Conservation (phyloP, 345 rosid species). For the Viola odorata region DNA sequence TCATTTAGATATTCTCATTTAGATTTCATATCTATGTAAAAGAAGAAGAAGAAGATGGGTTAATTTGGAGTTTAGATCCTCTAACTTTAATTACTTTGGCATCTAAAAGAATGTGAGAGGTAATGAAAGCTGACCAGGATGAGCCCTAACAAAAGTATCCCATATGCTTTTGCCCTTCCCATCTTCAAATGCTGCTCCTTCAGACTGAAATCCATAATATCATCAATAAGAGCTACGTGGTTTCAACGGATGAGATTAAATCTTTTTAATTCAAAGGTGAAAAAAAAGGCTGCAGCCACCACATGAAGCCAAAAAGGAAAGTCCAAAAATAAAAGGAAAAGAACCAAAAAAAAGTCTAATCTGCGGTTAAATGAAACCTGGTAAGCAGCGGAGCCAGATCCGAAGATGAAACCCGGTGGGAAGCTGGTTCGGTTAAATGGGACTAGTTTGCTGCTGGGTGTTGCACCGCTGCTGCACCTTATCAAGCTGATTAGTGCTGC, state of each 20-base stretch:
- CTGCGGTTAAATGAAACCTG: too few relatives aligned
- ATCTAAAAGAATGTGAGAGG: too few relatives aligned
- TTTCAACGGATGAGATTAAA: background rate
- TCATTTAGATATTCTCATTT: too few relatives aligned
- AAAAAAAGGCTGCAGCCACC: too few relatives aligned
- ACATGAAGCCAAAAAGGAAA: too few relatives aligned
- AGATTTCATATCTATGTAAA: too few relatives aligned
- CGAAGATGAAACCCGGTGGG: conserved; percentile 19
- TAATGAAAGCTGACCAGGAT: conserved; percentile 5
- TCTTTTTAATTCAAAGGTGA: background rate
- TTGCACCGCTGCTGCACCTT: background rate
- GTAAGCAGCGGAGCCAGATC: conserved; percentile 25
- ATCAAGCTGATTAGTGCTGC: background rate
- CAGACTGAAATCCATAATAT: conserved; percentile 3
- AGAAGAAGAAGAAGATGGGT: too few relatives aligned
- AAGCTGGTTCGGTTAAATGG: conserved; percentile 14
- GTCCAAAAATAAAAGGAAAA: too few relatives aligned
- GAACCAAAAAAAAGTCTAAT: too few relatives aligned
- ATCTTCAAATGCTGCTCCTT: conserved; percentile 12
- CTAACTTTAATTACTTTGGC: too few relatives aligned
- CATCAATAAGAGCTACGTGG: too few relatives aligned
- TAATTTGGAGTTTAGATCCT: too few relatives aligned
- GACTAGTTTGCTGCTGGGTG: background rate
- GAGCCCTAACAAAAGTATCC: conserved; percentile 17
- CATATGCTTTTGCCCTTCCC: conserved; percentile 21